Percentiles rank a stretch among this genome's conserved stretches.
Evolutionary conservation across 345 rosid genomes (phyloP).

Genomic region (thale cress (Arabidopsis thaliana)): TAIR10.1 NC_003075.7:16780001-16780500

Average conservation of each 20-base stretch:
- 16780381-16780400: conserved; percentile 50
- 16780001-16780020: conserved; percentile 90
- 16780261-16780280: conserved; percentile 63
- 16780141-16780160: conserved; percentile 69
- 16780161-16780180: conserved; percentile 74
- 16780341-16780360: conserved; percentile 63
- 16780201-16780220: conserved; percentile 68
- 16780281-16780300: conserved; percentile 88
- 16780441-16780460: conserved; percentile 45
- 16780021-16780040: conserved; percentile 76
- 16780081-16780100: conserved; percentile 93
- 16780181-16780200: conserved; percentile 69
- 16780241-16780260: conserved; percentile 88
- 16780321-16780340: conserved; percentile 58
- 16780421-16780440: conserved; percentile 51
- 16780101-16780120: conserved; percentile 87
- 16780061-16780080: conserved; percentile 82
- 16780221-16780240: conserved; percentile 57
- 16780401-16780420: conserved; percentile 72
- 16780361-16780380: conserved; percentile 61
- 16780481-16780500: conserved; percentile 35
- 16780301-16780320: conserved; percentile 68
- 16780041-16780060: conserved; percentile 61
- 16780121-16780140: conserved; percentile 91
- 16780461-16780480: conserved; percentile 39